Evolutionary conservation across 2,329 filamentous ascomycete genomes (phyloP), one percentile per base, ranked within the genome.

Genomic region (Nemania bipapillata): DNA sequence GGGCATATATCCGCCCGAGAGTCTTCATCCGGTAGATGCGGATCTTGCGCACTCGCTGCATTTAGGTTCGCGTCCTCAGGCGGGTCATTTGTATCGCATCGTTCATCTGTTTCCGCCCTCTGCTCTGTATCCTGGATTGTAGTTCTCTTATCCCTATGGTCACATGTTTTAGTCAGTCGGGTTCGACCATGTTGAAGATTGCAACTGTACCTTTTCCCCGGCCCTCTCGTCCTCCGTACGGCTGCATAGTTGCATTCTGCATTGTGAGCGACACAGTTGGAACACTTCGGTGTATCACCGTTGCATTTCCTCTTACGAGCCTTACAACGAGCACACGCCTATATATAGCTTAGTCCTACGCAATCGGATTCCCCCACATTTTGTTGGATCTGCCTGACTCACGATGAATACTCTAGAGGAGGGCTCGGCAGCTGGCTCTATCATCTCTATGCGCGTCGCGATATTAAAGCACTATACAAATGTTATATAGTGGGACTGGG

Each of bases 271-370:
- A n/a, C 59, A 17, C 69, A 71, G 35, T 66, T 66, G 12, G 59
- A 59, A 42, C 69, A 71, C 28, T 40, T 65, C 22, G 69, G 69
- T 11, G 55, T 37, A 28, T 20, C 5, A 6, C 69, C 69, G 28
- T 71, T 59, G 22, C 69, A 71, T 53, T 42, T 61, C 6, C 58
- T 57, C 47, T 71, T 71, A 17, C 69, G 69, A 45, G 22, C 30
- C 35, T 71, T 71, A 32, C 69, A 71, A 12, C 59, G 54, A 22
- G 20, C 47, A 45, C 69, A 71, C 4, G 69, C 69, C 69, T 71
- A 54, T 58, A 26, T 71, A 54, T 58, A 26, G 30, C 3, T 11
- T 30, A 4, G 30, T 45, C 24, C 60, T 35, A 60, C 32, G 42
- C 20, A 20, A 20, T 30, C 50, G 24, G 1, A 28, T n/a, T 9